These are phyloP conservation scores for Filobasidium wieringae DNA, from an alignment of 768 basidiomycete genomes.

Conservation along the genomic window DNA sequence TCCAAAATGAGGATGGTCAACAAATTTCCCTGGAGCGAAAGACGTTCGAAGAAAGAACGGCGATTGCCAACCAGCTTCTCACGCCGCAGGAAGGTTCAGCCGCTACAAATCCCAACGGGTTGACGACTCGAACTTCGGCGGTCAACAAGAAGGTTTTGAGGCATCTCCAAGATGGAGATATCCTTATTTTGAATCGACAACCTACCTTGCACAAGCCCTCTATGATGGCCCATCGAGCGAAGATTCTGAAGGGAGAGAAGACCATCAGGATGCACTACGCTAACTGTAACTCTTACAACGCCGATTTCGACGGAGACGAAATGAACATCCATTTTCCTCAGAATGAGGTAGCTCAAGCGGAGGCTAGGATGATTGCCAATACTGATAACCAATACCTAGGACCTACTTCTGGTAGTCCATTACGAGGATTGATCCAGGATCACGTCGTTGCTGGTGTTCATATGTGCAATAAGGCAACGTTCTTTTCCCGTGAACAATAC, in stretches of 20 bases:
- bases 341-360: constrained; percentile 86
- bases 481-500: constrained; percentile 91
- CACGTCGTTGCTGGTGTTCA: constrained; percentile 98
- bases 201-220: constrained; percentile 97
- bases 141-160: constrained; percentile 96
- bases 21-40: constrained; percentile 75
- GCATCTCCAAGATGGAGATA: constrained; percentile 87
- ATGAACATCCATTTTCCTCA: constrained; percentile 99
- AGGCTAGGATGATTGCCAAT: constrained; percentile 87
- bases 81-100: constrained; percentile 68
- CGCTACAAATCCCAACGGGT: constrained; percentile 38
- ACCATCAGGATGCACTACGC: constrained; percentile 99
- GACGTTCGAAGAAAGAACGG: constrained; percentile 76
- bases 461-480: constrained; percentile 93
- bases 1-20: constrained; percentile 89
- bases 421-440: constrained; percentile 96
- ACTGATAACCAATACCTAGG: constrained; percentile 99
- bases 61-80: constrained; percentile 86
- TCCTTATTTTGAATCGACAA: constrained; percentile 90
- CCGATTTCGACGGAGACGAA: constrained; percentile 93
- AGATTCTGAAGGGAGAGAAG: constrained; percentile 86
- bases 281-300: constrained; percentile 96
- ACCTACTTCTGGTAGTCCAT: constrained; percentile 92
- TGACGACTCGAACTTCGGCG: constrained; percentile 64
- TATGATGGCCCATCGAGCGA: constrained; percentile 97